Percentiles rank a stretch among this genome's conserved stretches.
Conservation (phyloP, 768 basidiomycete species). For the Tephrocybe sp. region DNA sequence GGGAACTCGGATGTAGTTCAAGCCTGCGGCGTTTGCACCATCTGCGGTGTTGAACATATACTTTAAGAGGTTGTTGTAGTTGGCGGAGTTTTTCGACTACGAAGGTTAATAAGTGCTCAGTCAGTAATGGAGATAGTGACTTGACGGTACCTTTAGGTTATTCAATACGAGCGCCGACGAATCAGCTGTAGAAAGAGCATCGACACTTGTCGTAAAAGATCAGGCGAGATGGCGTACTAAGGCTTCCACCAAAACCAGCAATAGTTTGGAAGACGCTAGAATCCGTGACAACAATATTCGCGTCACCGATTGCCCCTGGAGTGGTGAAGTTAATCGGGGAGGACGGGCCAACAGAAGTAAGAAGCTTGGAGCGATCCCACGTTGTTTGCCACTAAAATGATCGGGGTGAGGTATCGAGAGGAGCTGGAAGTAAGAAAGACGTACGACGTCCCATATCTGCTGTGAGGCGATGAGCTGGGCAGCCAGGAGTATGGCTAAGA, state of each 20-base stretch:
- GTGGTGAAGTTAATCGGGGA: slow-evolving; percentile 55
- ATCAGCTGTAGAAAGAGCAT: slow-evolving; percentile 42
- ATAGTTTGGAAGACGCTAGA: slow-evolving; percentile 55
- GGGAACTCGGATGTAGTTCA: slow-evolving; percentile 67
- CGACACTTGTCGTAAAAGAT: neutral
- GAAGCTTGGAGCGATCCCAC: slow-evolving; percentile 48
- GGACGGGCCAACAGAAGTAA: slow-evolving; percentile 45
- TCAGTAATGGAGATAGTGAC: too few species aligned
- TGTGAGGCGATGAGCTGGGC: slow-evolving; percentile 15
- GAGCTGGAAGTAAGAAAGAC: neutral
- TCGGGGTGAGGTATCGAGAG: neutral
- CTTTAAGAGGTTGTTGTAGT: slow-evolving; percentile 57
- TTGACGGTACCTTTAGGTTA: slow-evolving; percentile 55
- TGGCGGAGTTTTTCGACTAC: slow-evolving; percentile 48
- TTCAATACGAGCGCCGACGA: slow-evolving; percentile 61
- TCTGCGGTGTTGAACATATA: slow-evolving; percentile 64
- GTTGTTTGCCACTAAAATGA: slow-evolving; percentile 56
- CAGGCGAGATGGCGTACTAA: slow-evolving; percentile 41
- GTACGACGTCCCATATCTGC: slow-evolving; percentile 23
- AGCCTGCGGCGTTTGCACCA: slow-evolving; percentile 58
- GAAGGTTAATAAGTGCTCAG: neutral
- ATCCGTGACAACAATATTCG: slow-evolving; percentile 64
- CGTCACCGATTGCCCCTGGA: slow-evolving; percentile 55
- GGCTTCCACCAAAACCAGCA: slow-evolving; percentile 61
- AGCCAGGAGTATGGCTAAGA: slow-evolving; percentile 6